phyloP scores from a whole-genome alignment of 2,329 filamentous ascomycete genomes.

The Hypocreales sp. region DNA sequence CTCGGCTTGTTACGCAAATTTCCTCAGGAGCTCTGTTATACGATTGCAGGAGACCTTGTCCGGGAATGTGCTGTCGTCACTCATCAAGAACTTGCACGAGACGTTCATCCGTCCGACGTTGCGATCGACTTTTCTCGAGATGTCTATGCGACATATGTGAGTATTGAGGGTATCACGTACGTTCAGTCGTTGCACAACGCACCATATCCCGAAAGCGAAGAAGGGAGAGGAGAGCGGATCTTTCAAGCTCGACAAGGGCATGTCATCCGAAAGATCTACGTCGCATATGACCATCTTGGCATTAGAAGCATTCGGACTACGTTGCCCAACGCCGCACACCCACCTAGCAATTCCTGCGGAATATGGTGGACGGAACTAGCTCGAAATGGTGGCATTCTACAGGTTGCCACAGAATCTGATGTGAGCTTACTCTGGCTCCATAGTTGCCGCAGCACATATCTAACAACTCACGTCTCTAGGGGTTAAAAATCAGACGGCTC shows the following conservation, averaged over 20 bases:
- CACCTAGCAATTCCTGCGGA: not conserved
- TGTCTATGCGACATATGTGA: conserved; percentile 1
- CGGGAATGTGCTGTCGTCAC: conserved; percentile 1
- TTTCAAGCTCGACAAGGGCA: not conserved
- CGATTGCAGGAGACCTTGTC: conserved; percentile 1
- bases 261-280: conserved; percentile 1
- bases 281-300: conserved; percentile 3
- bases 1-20: conserved; percentile 1
- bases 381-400: conserved; percentile 1
- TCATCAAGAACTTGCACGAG: not conserved
- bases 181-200: conserved; percentile 1
- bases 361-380: conserved; percentile 3
- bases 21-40: conserved; percentile 1
- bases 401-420: conserved; percentile 1
- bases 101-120: conserved; percentile 1
- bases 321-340: not conserved
- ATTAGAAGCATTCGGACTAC: conserved; percentile 1
- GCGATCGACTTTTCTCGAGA: conserved; percentile 1
- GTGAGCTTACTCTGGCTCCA: conserved; percentile 1
- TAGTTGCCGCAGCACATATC: not conserved
- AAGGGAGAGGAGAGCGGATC: not conserved
- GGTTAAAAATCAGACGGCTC: conserved; percentile 1
- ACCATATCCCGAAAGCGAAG: conserved; percentile 1
- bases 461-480: not conserved
- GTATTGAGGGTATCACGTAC: conserved; percentile 2